Conservation (phyloP, 306 rosid species). For the Albizia julibrissin region DNA sequence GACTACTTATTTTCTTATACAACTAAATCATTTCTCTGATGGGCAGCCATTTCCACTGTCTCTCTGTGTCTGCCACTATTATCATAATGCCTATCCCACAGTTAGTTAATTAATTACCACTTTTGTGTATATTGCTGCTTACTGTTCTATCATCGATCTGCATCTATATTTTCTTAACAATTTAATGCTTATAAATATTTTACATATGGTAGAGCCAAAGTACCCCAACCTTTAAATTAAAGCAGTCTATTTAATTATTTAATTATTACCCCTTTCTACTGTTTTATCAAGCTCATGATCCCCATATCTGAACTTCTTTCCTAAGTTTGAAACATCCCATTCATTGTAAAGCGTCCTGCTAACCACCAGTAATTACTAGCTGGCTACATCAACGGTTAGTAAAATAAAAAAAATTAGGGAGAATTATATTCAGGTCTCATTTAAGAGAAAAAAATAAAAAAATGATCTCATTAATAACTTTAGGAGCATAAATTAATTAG, state of each 20-base stretch:
- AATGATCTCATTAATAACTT: too few species aligned
- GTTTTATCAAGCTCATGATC: constrained; percentile 1
- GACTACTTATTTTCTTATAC: neutral
- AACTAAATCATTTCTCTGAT: neutral
- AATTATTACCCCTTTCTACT: neutral
- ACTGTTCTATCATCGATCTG: constrained; percentile 1
- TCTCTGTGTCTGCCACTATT: constrained; percentile 34
- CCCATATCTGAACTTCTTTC: neutral
- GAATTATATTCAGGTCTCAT: too few species aligned
- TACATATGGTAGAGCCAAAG: neutral
- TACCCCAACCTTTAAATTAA: neutral
- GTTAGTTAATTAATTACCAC: constrained; percentile 2
- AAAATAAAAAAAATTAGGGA: too few species aligned
- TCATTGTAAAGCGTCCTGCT: neutral
- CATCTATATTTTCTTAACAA: neutral
- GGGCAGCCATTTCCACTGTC: constrained; percentile 1
- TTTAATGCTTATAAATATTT: too few species aligned
- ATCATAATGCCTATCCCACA: constrained; percentile 25
- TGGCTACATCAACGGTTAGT: neutral
- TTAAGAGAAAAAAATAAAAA: too few species aligned
- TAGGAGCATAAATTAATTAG: too few species aligned
- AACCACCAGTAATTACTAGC: neutral
- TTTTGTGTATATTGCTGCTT: neutral
- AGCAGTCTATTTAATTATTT: neutral
- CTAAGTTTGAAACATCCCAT: neutral